phyloP scores from a whole-genome alignment of 169 alveolate genomes.

The Plasmodium gonderi region DNA sequence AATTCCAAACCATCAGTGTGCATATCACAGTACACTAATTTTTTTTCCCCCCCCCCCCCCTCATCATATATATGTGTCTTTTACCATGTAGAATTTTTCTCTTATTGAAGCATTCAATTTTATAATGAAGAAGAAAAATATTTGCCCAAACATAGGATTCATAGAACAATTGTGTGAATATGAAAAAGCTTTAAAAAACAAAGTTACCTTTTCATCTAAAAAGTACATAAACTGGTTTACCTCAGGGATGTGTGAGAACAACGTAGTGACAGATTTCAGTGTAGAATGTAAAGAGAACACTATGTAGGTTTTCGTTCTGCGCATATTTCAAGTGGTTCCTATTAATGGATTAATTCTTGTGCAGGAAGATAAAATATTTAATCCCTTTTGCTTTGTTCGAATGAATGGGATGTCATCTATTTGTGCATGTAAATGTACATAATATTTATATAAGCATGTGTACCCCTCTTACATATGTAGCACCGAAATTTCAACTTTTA shows the following conservation, averaged over 20 bases:
- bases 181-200: conserved; percentile 61
- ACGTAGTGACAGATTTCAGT: conserved; percentile 74
- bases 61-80: neutral
- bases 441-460: too few species aligned
- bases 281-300: conserved; percentile 17
- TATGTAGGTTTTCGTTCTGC: neutral
- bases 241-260: conserved; percentile 58
- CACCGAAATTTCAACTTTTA: too few species aligned
- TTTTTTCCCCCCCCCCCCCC: neutral
- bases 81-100: conserved; percentile 36
- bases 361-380: neutral
- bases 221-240: conserved; percentile 80
- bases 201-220: conserved; percentile 54
- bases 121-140: conserved; percentile 67
- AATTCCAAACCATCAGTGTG: conserved; percentile 17
- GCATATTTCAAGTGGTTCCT: neutral
- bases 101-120: conserved; percentile 78
- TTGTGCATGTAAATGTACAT: neutral
- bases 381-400: neutral
- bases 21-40: neutral
- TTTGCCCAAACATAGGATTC: conserved; percentile 80
- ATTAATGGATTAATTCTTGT: neutral
- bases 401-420: neutral
- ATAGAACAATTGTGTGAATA: conserved; percentile 80
- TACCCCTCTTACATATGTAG: too few species aligned